Base-by-base conservation (phyloP, 352 stramenopile species). In the Pseudoperonospora humuli region DNA sequence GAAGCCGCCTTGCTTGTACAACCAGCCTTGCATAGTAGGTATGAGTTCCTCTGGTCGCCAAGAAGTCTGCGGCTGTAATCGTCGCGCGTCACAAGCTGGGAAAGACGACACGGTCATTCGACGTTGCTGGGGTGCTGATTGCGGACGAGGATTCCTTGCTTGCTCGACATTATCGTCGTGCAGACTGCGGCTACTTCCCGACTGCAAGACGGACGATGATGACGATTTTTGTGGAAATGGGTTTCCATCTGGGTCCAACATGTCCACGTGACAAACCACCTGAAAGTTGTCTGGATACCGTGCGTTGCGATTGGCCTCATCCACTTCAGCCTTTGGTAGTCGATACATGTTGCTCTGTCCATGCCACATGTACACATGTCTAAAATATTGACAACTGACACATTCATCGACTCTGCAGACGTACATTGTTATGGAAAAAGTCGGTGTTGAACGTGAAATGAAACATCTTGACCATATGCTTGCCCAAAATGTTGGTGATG, bases 371-470 rank as follows among this genome's bases (percentile, higher is more conserved):
- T 9, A 23, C 19, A 37, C 3, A 40, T 26, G n/a, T n/a, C n/a
- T n/a, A n/a, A n/a, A n/a, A n/a, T n/a, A n/a, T n/a, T n/a, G 5
- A 11, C 26, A 31, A 13, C 26, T 31, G 27, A 13, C 27, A 32
- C 7, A n/a, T n/a, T n/a, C n/a, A n/a, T n/a, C n/a, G n/a, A 14
- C 1, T 31, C 5, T 20, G 14, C n/a, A 28, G 10, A 69, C 67
- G 45, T 64, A 86, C 75, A 29, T 76, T 59, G 36, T 79, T 77
- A 40, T 75, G 75, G 34, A 87, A 74, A 47, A 89, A 88, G 36
- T 86, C 77, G 1, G 79, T 91, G 48, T 88, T 80, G 43, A 91
- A 86, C 9, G 74, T 87, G 33, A 91, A 78, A 61, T 91, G 79
- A 54, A 88, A 89, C 70, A 91, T 86, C 45, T 86, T 82, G 32